Evolutionary conservation across 1,284 basidiomycete genomes (phyloP).

Genomic region (Naganishia cerealis): DNA sequence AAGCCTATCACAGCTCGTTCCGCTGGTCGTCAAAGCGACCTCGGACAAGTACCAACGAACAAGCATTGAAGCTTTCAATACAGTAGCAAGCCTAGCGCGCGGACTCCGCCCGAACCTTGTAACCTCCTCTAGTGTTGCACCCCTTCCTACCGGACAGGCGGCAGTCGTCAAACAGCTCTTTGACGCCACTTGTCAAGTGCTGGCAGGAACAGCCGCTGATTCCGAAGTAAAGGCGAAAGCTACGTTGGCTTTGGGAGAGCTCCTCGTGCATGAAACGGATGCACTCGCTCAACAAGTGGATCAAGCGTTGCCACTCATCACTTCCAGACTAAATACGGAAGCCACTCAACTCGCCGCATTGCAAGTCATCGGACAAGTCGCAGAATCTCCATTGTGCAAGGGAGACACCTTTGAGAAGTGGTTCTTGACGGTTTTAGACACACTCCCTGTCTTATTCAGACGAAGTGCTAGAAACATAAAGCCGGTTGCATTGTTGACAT

Average conservation of each 20-base stretch:
- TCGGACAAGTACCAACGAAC: constrained; percentile 57
- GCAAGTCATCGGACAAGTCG: constrained; percentile 55
- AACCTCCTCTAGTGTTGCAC: constrained; percentile 41
- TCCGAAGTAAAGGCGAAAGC: constrained; percentile 83
- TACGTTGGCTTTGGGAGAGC: constrained; percentile 76
- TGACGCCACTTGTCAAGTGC: constrained; percentile 67
- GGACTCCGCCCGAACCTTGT: constrained; percentile 47
- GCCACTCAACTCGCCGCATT: constrained; percentile 57
- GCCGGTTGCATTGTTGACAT: constrained; percentile 73
- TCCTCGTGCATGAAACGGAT: constrained; percentile 83
- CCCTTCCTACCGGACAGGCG: constrained; percentile 42
- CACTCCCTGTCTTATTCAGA: constrained; percentile 73
- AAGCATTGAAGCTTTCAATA: constrained; percentile 71
- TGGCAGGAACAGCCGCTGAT: constrained; percentile 81
- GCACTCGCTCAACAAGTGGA: constrained; percentile 54
- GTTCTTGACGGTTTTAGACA: constrained; percentile 75
- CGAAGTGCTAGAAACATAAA: constrained; percentile 64
- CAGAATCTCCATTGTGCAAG: constrained; percentile 52
- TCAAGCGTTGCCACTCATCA: constrained; percentile 65
- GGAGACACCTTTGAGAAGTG: constrained; percentile 63
- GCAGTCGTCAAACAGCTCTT: constrained; percentile 70
- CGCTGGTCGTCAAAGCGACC: constrained; percentile 71
- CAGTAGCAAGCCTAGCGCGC: constrained; percentile 56
- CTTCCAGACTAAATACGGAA: constrained; percentile 67
- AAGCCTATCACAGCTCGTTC: constrained; percentile 67